phyloP scores from a whole-genome alignment of 2,329 filamentous ascomycete species.

The Aspergillus tamarii region DNA sequence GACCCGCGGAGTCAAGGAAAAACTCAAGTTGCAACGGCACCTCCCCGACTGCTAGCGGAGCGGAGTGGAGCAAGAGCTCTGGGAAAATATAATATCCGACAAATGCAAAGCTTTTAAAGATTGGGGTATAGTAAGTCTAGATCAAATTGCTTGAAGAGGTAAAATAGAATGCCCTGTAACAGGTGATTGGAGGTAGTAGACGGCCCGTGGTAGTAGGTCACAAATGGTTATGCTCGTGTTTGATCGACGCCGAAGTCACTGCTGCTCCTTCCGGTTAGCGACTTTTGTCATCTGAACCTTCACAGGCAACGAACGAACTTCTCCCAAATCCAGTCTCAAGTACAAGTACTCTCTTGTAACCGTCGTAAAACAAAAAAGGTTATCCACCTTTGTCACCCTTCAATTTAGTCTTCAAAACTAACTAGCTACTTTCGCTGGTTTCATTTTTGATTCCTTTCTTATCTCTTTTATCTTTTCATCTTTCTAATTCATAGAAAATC shows the following conservation, averaged over 20 bases:
- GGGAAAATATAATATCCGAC: constrained; percentile 20
- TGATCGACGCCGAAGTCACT: constrained; percentile 30
- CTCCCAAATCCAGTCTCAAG: background rate
- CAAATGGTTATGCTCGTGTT: constrained; percentile 25
- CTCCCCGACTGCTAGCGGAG: constrained; percentile 21
- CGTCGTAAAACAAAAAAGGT: background rate
- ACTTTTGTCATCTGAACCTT: constrained; percentile 24
- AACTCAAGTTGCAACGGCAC: constrained; percentile 21
- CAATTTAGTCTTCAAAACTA: background rate
- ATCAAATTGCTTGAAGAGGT: constrained; percentile 11
- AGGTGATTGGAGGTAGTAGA: constrained; percentile 16
- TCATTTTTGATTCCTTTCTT: background rate
- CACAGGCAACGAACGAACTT: background rate
- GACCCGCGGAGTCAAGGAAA: constrained; percentile 14
- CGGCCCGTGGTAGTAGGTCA: constrained; percentile 13
- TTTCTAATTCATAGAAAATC: no score
- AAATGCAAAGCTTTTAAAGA: constrained; percentile 18
- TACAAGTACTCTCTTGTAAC: background rate
- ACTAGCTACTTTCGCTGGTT: background rate
- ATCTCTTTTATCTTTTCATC: background rate
- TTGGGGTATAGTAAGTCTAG: constrained; percentile 8
- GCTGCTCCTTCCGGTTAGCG: constrained; percentile 34
- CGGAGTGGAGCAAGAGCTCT: constrained; percentile 12
- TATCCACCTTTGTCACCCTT: background rate
- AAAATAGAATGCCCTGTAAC: constrained; percentile 11